phyloP scores from a whole-genome alignment of 2,329 filamentous ascomycete genomes.

The Aphanocladium album region DNA sequence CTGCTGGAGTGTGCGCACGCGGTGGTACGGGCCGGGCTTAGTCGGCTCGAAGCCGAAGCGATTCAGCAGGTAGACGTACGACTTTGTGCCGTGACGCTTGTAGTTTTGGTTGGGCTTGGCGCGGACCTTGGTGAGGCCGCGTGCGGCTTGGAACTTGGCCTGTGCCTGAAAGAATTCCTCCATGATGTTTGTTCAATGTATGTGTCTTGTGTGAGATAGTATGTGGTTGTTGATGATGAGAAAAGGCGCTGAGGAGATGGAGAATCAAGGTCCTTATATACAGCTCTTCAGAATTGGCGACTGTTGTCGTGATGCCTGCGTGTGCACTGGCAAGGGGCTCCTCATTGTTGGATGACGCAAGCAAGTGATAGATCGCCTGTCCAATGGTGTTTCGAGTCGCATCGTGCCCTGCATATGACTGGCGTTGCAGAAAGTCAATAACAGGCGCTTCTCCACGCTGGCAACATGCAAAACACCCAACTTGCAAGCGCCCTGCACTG shows the following conservation, averaged over 20 bases:
- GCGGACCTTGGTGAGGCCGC: slow-evolving; percentile 5
- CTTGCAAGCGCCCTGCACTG: too few species aligned
- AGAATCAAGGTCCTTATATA: neutral
- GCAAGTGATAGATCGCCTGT: neutral
- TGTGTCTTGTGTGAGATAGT: neutral
- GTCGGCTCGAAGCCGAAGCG: slow-evolving; percentile 8
- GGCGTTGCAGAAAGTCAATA: neutral
- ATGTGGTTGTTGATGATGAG: too few species aligned
- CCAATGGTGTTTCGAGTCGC: neutral
- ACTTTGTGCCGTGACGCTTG: slow-evolving; percentile 9
- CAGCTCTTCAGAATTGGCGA: neutral
- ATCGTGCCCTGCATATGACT: neutral
- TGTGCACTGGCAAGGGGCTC: neutral
- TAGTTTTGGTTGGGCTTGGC: slow-evolving; percentile 9
- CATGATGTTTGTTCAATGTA: neutral
- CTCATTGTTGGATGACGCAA: neutral
- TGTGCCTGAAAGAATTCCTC: slow-evolving; percentile 4
- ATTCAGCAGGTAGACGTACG: slow-evolving; percentile 9
- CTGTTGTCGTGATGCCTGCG: neutral
- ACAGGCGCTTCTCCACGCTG: neutral
- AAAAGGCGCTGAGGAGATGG: neutral
- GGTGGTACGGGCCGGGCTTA: slow-evolving; percentile 4
- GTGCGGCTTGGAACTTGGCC: slow-evolving; percentile 7
- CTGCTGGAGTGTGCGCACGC: neutral
- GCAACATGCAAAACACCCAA: neutral